Evolutionary conservation across 331 rosid genomes (phyloP), one percentile per base, ranked within the genome.

Genomic region (Pyrus hybrid): DNA sequence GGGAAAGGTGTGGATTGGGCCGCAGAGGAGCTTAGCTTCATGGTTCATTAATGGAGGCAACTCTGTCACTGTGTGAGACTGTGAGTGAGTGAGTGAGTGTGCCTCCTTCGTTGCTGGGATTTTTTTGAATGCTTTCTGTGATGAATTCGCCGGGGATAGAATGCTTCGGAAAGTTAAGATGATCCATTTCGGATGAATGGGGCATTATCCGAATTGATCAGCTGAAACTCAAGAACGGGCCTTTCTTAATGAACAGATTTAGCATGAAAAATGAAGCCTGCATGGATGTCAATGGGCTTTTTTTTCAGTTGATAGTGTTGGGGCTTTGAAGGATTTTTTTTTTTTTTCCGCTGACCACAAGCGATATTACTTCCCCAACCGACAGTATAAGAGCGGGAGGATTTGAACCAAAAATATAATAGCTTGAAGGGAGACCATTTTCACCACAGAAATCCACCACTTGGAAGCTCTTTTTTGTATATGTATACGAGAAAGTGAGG

Each of bases 1-100:
- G 45, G 73, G 60, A 30, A 73, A 65, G 66, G 62, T 25, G 73
- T 77, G 26, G 8, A 58, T 43, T 35, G 81, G 45, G 82, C 68
- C 73, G 64, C 51, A 79, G 71, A 83, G 77, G 32, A 77, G 73
- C 72, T 74, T 76, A 35, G 41, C 43, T 37, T 37, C 86, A 85
- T 85, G 71, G 64, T 70, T 75, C 43, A 56, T 72, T 23, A 51
- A 62, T 26, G 68, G 56, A 41, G 30, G 67, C 41, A 16, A 57
- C 41, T 73, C 43, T 7, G 41, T 33, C 66, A 8, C 35, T 37
- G 68, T 41, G 20, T 3, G 7, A 26, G 28, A 26, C 28, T 26
- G 28, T 26, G 3, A 26, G 28, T 26, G 28, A 35, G 43, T 35
- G 43, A 33, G 49, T 1, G 70, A 18, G 70, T 8, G 70, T 8